These are phyloP conservation scores for Novymonas esmeraldas DNA, from an alignment of 208 protist species.

Conservation along the genomic window DNA sequence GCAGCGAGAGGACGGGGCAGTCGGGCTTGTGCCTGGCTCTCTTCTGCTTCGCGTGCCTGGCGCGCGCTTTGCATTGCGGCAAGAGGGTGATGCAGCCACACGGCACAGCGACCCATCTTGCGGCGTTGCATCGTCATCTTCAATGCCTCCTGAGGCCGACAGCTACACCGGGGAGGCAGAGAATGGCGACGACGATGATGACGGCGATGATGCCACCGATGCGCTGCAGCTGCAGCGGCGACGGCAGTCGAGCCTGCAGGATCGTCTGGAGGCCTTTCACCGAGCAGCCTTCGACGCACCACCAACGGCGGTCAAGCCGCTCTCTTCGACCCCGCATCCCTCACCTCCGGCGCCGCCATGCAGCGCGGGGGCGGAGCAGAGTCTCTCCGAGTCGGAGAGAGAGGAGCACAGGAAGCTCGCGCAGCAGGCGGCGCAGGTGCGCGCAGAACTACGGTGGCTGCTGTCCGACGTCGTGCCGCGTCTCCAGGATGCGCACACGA, in stretches of 20 bases:
- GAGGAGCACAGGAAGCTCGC: slow-evolving; percentile 10
- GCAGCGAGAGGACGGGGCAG: slow-evolving; percentile 36
- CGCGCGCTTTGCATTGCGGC: slow-evolving; percentile 1
- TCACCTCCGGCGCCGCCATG: no score
- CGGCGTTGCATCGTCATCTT: not conserved
- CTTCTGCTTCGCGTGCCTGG: slow-evolving; percentile 22
- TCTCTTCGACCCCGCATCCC: no score
- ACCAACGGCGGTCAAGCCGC: not conserved
- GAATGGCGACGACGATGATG: not conserved
- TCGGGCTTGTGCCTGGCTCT: slow-evolving; percentile 40
- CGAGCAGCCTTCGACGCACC: not conserved
- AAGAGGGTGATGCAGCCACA: no score
- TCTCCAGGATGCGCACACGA: not conserved
- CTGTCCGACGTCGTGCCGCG: slow-evolving; percentile 2
- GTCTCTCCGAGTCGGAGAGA: not conserved
- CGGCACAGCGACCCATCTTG: not conserved
- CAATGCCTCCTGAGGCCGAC: no score
- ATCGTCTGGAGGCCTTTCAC: not conserved
- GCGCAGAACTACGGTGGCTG: slow-evolving; percentile 24
- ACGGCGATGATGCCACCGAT: not conserved
- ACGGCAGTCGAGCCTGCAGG: slow-evolving; percentile 10
- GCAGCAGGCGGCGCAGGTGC: slow-evolving; percentile 14
- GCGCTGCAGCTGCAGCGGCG: slow-evolving; percentile 6
- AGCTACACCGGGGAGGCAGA: not conserved
- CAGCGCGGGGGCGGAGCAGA: not conserved